A percentile compares a stretch with the other conserved stretches of the same genome.
These are phyloP conservation scores for Setomelanomma holmii DNA, from an alignment of 2,329 filamentous ascomycete genomes.

Conservation along the genomic window DNA sequence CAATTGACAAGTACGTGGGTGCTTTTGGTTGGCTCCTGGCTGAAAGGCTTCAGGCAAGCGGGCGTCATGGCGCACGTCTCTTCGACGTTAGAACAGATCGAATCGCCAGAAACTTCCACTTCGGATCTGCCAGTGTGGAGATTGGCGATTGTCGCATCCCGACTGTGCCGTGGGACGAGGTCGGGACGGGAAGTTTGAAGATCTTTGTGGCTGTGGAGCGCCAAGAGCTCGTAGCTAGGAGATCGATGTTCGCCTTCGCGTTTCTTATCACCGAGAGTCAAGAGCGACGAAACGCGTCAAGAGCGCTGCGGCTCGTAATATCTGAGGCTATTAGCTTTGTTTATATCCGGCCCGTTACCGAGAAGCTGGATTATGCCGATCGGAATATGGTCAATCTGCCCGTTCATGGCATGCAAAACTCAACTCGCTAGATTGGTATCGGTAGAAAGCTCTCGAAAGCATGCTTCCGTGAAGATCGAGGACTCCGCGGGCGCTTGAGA, in stretches of 20 bases:
- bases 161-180: background rate
- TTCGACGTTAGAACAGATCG: background rate
- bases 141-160: background rate
- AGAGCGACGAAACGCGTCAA: background rate
- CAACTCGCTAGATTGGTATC: background rate
- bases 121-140: background rate
- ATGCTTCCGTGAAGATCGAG: background rate
- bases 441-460: background rate
- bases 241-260: background rate
- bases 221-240: background rate
- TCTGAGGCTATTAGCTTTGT: background rate
- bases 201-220: slow-evolving; percentile 2
- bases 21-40: slow-evolving; percentile 1
- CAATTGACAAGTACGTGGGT: slow-evolving; percentile 1
- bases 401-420: background rate
- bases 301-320: background rate
- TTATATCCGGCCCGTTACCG: background rate
- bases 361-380: background rate
- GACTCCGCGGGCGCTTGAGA: background rate
- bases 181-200: background rate
- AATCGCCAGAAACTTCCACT: background rate
- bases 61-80: background rate
- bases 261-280: background rate
- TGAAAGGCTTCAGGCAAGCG: background rate
- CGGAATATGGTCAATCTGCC: background rate